Base-by-base conservation (phyloP, 495 filamentous ascomycete genomes). In the Cercophora newfieldiana region DNA sequence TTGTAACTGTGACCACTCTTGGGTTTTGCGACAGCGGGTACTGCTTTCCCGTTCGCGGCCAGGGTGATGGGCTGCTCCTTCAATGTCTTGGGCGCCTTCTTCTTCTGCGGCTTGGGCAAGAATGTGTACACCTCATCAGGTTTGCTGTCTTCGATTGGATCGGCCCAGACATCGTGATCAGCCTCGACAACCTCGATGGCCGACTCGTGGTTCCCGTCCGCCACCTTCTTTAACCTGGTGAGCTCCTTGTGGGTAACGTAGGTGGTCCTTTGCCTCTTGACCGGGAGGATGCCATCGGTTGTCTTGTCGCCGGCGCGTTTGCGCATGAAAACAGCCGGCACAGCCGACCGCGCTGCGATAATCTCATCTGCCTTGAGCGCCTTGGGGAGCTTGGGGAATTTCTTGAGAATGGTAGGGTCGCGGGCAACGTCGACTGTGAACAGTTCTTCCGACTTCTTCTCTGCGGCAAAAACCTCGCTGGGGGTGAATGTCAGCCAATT, bases 301-400 rank as follows among this genome's bases (percentile, higher is more conserved):
- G 78, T 82, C 68, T 82, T 81, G 71, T 66, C 76, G 48, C 83
- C 86, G 16, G 84, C 69, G 29, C 95, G 87, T 78, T 97, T 99
- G 66, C 88, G 85, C 31, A 85, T 82, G 24, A 90, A 84, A 1
- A 98, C 85, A 4, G 89, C 88, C 0, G 92, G 89, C 24, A 97
- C 84, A 4, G 87, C 90, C 44, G 92, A 96, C 48, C 95, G 87
- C 67, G 87, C 83, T 3, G 92, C 89, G 59, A 99, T 86, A 64
- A 99, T 98, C 74, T 97, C 90, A 68, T 98, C 93, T 59, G 88
- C 84, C 77, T 91, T 96, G 61, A 98, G 85, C 14, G 95, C 96
- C 63, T 75, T 78, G 66, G 74, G 64, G 73, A 88, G 82, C 72
- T 91, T 90, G 49, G 85, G 77, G 69, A 86, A 83, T 62, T 83